Conservation (phyloP, 495 filamentous ascomycete species). For the Bathelium albidoporum region DNA sequence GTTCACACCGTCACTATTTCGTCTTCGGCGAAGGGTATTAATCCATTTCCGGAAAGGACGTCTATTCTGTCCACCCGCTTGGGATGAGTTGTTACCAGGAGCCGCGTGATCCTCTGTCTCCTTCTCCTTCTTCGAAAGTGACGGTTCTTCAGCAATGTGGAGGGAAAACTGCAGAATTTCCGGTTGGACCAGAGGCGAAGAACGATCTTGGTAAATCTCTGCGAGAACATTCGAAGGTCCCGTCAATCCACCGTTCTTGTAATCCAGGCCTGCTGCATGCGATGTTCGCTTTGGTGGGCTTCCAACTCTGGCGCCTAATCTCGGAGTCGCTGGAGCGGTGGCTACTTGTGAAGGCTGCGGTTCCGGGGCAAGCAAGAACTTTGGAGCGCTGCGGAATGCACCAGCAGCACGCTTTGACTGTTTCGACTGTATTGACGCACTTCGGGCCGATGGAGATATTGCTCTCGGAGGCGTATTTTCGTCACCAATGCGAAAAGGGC, state of each 20-base stretch:
- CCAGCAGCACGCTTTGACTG: not conserved
- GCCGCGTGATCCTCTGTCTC: not conserved
- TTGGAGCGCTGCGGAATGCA: not conserved
- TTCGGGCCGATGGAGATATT: not conserved
- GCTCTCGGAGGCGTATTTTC: slow-evolving; percentile 9
- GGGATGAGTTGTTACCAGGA: not conserved
- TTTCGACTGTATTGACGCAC: not conserved
- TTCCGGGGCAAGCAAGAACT: not conserved
- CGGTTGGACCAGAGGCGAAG: not conserved
- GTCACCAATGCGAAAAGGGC: not conserved
- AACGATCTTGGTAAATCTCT: not conserved
- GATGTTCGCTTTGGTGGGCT: not conserved
- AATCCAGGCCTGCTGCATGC: not conserved
- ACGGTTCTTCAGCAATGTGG: not conserved
- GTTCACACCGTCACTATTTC: slow-evolving; percentile 14
- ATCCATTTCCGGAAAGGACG: slow-evolving; percentile 46
- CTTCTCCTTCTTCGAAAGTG: not conserved
- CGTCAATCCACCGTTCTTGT: not conserved
- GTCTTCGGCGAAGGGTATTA: slow-evolving; percentile 39
- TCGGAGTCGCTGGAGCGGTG: not conserved
- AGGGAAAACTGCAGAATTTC: not conserved
- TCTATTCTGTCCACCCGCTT: not conserved
- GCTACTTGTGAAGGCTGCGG: not conserved
- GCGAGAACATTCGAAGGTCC: not conserved
- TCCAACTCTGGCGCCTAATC: not conserved